Conservation (phyloP, 1,284 basidiomycete genomes). For the Mycosarcoma mackinlayi region DNA sequence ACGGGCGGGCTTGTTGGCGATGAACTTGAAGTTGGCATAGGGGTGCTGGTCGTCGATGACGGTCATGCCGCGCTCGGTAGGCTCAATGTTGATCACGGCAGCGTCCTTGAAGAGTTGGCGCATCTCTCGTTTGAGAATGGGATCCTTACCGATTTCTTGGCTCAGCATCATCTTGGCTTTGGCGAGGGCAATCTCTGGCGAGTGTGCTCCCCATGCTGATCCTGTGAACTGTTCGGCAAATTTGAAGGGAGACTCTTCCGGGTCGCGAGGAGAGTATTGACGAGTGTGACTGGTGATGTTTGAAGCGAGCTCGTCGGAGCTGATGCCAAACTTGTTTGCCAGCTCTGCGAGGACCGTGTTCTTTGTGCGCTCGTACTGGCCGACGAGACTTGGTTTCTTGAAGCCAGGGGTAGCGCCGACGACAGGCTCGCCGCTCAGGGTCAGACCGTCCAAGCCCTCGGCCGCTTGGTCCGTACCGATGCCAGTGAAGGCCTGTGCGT, state of each 20-base stretch:
- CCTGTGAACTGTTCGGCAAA: constrained; percentile 65
- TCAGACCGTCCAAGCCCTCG: constrained; percentile 68
- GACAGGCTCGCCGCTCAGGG: constrained; percentile 27
- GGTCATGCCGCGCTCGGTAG: constrained; percentile 88
- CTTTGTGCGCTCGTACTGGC: constrained; percentile 85
- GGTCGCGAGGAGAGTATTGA: constrained; percentile 75
- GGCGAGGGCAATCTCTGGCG: constrained; percentile 53
- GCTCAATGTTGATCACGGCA: constrained; percentile 83
- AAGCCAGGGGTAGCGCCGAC: constrained; percentile 70
- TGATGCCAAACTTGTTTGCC: constrained; percentile 82
- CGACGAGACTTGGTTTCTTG: constrained; percentile 86
- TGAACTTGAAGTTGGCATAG: constrained; percentile 96
- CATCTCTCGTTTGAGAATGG: constrained; percentile 83
- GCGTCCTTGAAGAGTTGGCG: constrained; percentile 81
- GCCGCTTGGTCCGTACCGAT: constrained; percentile 77
- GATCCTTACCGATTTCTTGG: constrained; percentile 93
- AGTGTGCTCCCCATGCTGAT: constrained; percentile 40
- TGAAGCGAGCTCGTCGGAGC: constrained; percentile 80
- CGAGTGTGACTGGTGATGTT: constrained; percentile 77
- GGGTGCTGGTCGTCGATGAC: constrained; percentile 91
- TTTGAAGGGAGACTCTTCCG: constrained; percentile 40
- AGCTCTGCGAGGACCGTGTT: constrained; percentile 80
- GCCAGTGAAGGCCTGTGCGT: constrained; percentile 71
- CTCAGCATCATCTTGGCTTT: constrained; percentile 83
- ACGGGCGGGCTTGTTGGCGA: constrained; percentile 82